Evolutionary conservation across 129 eudicot genomes (phyloP), one percentile per base, ranked within the genome.

Genomic region (Ambrosia artemisiifolia): DNA sequence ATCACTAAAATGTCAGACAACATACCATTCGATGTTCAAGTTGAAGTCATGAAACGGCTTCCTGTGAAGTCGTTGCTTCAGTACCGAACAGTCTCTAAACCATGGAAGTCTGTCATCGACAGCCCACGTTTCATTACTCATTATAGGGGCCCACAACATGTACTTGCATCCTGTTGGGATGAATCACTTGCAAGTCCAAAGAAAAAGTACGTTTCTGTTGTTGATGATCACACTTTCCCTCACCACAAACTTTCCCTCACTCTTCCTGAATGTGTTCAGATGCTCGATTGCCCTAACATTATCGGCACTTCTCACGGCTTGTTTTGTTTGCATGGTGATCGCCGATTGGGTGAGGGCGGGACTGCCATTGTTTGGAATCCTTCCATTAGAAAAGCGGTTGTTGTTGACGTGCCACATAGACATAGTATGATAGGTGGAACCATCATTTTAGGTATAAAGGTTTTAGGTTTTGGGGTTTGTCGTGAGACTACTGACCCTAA

Each of bases 351-450:
- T 36, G 7, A 7, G 42, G 42, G 28, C 28, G 28, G 28, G 28
- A 24, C 28, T n/a, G 48, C 34, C 51, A 34, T 69, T 69, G 20
- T 69, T 17, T 36, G 63, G 75, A 53, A 53, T 35, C 53, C 53
- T 69, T 54, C 64, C 1, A 36, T 70, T 34, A 18, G 65, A 53
- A 70, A 70, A 20, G 40, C 51, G 12, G 33, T 54, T 17, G 35
- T 10, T 51, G 9, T 70, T 35, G 12, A 0, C 35, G 3, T 70
- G 3, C 63, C 50, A 51, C 0, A 18, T 16, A 5, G 3, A 0
- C 7, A 0, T 51, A 3, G 2, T 4, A 4, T 13, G 7, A 4
- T 3, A 36, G 6, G 42, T 7, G 7, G 42, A 36, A 36, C 7
- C 28, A 1, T 24, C 28, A 36, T 36, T 36, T 36, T 6, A 36